These are phyloP conservation scores for Crataegus laevigata DNA, from an alignment of 306 rosid genomes.

Conservation along the genomic window DNA sequence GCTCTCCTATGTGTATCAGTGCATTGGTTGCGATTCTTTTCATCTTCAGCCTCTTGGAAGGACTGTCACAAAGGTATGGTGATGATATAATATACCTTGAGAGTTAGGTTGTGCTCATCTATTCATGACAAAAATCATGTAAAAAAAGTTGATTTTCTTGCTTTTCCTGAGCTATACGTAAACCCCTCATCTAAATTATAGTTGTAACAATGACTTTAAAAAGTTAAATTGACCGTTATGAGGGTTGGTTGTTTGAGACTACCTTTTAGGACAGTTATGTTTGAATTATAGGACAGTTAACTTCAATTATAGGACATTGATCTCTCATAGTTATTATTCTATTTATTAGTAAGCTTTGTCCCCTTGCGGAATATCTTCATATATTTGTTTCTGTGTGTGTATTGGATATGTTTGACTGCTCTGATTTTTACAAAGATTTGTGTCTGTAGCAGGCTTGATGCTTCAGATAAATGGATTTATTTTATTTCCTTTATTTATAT, in stretches of 20 bases:
- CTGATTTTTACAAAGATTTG: neutral
- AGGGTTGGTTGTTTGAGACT: neutral
- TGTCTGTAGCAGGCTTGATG: neutral
- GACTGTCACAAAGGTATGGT: slow-evolving; percentile 69
- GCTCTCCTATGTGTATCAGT: slow-evolving; percentile 95
- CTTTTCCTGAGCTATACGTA: neutral
- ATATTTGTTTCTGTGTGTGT: neutral
- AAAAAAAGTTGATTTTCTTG: neutral
- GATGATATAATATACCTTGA: slow-evolving; percentile 9
- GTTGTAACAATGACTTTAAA: neutral
- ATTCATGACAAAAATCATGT: neutral
- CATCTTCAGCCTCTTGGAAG: slow-evolving; percentile 90
- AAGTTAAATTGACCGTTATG: neutral
- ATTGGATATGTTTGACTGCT: neutral
- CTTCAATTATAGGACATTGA: neutral
- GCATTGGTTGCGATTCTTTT: slow-evolving; percentile 94
- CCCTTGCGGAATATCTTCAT: neutral
- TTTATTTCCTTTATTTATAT: neutral
- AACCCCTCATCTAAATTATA: neutral
- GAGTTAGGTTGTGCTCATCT: neutral
- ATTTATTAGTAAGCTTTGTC: neutral
- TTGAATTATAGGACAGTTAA: neutral
- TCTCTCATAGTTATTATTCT: neutral
- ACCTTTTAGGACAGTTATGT: neutral
- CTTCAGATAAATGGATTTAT: neutral